phyloP scores from a whole-genome alignment of 2,329 filamentous ascomycete species.

The Pyricularia sp. region DNA sequence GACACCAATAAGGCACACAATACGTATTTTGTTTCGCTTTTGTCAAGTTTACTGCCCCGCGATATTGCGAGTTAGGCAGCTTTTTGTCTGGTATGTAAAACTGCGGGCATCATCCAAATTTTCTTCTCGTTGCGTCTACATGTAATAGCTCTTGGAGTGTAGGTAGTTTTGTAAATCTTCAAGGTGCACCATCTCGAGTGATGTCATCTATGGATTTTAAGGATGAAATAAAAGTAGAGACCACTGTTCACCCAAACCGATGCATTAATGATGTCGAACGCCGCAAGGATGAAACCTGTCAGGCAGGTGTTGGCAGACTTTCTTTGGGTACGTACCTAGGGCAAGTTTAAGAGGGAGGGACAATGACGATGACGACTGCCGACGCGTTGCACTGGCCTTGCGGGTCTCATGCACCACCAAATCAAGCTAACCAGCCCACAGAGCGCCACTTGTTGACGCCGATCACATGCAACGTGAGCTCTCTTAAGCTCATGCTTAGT shows the following conservation, averaged over 20 bases:
- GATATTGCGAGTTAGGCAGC: not conserved
- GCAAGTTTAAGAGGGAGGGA: not conserved
- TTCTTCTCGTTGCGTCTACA: not conserved
- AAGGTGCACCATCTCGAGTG: not conserved
- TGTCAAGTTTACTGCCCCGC: not conserved
- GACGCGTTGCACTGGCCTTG: constrained; percentile 1
- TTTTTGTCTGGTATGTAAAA: too few relatives aligned
- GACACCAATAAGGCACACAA: too few relatives aligned
- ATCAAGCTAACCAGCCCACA: not conserved
- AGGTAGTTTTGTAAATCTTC: not conserved
- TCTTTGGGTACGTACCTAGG: not conserved
- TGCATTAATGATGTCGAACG: not conserved
- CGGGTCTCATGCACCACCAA: not conserved
- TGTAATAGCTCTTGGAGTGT: not conserved
- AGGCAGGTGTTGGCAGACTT: not conserved
- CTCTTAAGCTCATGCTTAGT: not conserved
- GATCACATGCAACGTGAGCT: not conserved
- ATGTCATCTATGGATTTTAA: not conserved
- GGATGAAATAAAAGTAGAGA: not conserved
- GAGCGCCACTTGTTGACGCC: not conserved
- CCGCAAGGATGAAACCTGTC: not conserved
- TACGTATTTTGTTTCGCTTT: not conserved
- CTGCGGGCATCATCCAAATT: not conserved
- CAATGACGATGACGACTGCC: not conserved
- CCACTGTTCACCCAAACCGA: not conserved